phyloP scores from a whole-genome alignment of 768 basidiomycete species.

The Lactarius akahatsu region DNA sequence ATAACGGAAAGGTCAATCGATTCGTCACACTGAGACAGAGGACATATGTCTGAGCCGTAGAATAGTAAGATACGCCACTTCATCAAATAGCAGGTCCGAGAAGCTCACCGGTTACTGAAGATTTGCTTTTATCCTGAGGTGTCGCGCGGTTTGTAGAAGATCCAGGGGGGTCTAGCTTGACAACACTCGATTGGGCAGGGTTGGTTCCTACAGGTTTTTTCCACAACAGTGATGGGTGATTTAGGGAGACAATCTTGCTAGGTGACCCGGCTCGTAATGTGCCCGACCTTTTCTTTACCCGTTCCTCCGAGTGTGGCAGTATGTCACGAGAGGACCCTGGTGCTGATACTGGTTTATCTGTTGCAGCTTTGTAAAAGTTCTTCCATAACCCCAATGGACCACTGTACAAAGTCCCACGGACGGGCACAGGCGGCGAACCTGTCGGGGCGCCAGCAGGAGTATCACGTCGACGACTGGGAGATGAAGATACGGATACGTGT shows the following conservation, averaged over 20 bases:
- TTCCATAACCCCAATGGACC: conserved; percentile 23
- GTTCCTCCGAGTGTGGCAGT: not conserved
- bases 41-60: not conserved
- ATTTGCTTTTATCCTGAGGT: not conserved
- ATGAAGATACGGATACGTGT: conserved; percentile 3
- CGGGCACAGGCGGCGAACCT: not conserved
- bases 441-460: not conserved
- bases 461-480: conserved; percentile 6
- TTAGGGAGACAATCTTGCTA: not conserved
- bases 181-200: not conserved
- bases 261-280: not conserved
- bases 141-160: not conserved
- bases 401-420: conserved; percentile 23
- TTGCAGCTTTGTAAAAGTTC: conserved; percentile 17
- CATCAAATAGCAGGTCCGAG: not conserved
- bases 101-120: conserved; percentile 13
- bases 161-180: not conserved
- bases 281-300: not conserved
- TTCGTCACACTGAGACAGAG: not conserved
- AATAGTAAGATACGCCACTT: not conserved
- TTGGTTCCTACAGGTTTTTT: not conserved
- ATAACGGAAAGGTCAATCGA: conserved; percentile 18
- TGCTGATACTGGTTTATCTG: not conserved
- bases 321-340: not conserved
- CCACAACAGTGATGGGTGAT: not conserved